Percentiles rank a stretch among this genome's conserved stretches.
Conservation (phyloP, 2,329 filamentous ascomycete species). For the Emmonsiellopsis sp. region DNA sequence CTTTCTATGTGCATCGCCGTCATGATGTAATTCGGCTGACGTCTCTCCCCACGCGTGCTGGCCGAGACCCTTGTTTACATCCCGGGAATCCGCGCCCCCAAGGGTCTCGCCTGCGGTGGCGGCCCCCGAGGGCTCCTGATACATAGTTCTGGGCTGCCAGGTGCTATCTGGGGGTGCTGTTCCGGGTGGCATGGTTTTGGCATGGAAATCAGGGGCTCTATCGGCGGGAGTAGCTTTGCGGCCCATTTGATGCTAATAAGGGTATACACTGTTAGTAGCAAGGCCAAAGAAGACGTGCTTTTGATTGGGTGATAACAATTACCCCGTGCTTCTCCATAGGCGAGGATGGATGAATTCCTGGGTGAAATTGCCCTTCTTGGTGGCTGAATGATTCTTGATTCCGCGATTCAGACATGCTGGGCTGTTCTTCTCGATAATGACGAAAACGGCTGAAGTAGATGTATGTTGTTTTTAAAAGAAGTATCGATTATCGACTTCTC, state of each 20-base stretch:
- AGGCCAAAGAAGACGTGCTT: conserved; percentile 9
- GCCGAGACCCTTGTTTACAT: conserved; percentile 47
- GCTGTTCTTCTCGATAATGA: not conserved
- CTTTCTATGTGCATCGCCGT: conserved; percentile 35
- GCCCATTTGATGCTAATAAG: conserved; percentile 54
- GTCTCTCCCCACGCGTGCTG: conserved; percentile 44
- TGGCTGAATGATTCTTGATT: conserved; percentile 47
- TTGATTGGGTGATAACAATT: conserved; percentile 22
- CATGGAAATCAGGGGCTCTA: conserved; percentile 56
- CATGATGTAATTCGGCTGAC: conserved; percentile 39
- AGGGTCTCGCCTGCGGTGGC: conserved; percentile 38
- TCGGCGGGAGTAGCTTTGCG: conserved; percentile 45
- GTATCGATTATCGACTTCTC: too few relatives aligned
- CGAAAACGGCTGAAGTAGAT: too few relatives aligned
- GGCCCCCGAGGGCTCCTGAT: conserved; percentile 18
- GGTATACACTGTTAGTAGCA: conserved; percentile 9
- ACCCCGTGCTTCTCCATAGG: conserved; percentile 49
- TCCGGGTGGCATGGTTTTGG: conserved; percentile 52
- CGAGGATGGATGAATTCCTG: conserved; percentile 41
- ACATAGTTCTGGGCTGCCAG: conserved; percentile 35
- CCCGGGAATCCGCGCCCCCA: conserved; percentile 43
- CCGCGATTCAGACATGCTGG: conserved; percentile 18
- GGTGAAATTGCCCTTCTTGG: conserved; percentile 48
- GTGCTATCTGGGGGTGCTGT: conserved; percentile 50
- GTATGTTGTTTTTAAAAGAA: not conserved